Base-by-base conservation (phyloP, 345 rosid species). In the Pistacia atlantica region DNA sequence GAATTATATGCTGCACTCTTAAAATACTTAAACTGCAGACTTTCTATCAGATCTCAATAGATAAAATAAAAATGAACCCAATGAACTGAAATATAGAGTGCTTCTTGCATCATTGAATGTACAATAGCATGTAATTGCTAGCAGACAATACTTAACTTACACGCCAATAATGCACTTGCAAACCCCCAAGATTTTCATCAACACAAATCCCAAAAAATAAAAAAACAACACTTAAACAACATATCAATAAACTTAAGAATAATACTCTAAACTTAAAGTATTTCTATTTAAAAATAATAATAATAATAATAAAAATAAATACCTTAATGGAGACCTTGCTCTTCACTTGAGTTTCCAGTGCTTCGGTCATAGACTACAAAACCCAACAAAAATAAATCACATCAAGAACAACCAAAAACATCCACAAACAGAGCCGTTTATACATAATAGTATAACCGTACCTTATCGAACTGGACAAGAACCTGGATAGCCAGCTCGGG, bases 391-490 rank as follows among this genome's bases (percentile, higher is more conserved):
- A 2, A 38, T 14, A 67, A 59, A 55, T 25, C 46, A 45, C 8
- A 14, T n/a, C 35, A n/a, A 61, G 16, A 58, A 49, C 2, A 74
- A 22, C 4, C n/a, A 71, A 77, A 68, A 4, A 58, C 14, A 64
- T 6, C 16, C 31, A 33, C 1, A 45, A 49, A 49, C 45, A 74
- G 38, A 17, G 66, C 38, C 35, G 11, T 64, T 13, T 0, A 20
- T 28, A 22, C 6, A 54, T 11, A 60, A 63, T n/a, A 17, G 52
- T 57, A 33, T 13, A 81, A 56, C 17, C 48, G 58, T 58, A 90
- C 99, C 99, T 93, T 92, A 74, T 96, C 98, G 70, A 96, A 96
- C 84, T 94, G 98, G 77, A 93, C 93, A 79, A 96, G 97, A 80
- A 94, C 97, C 84, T 92, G 97, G 74, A 96, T 90, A 28, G 98